Conservation (phyloP, 768 basidiomycete genomes). For the Mycena sanguinolenta region DNA sequence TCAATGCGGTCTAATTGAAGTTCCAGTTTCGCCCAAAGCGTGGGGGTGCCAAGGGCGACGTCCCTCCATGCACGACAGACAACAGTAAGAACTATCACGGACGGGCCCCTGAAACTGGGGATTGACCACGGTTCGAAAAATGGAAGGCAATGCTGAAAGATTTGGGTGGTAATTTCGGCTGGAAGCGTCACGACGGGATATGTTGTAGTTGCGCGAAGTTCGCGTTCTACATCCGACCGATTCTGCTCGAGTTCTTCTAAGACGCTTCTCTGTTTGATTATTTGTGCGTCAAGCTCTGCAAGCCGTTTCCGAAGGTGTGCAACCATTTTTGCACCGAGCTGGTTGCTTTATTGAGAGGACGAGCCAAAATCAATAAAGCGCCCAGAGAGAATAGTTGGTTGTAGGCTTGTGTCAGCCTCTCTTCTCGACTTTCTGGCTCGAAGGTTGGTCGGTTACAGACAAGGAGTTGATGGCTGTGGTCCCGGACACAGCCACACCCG, state of each 20-base stretch:
- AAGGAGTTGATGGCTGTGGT: too few species aligned
- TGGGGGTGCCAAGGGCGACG: neutral
- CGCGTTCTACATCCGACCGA: neutral
- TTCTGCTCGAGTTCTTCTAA: neutral
- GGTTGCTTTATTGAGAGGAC: too few species aligned
- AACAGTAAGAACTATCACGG: neutral
- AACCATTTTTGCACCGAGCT: too few species aligned
- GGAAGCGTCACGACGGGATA: neutral
- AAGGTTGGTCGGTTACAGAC: too few species aligned
- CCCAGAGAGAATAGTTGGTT: too few species aligned
- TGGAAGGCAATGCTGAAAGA: neutral
- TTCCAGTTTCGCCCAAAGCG: neutral
- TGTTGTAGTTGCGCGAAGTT: neutral
- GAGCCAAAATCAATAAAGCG: too few species aligned
- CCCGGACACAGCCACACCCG: constrained; percentile 16
- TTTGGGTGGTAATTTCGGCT: neutral
- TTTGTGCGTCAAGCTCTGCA: neutral
- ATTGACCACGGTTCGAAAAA: neutral
- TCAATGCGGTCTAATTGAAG: neutral
- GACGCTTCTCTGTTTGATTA: neutral
- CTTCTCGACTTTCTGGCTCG: too few species aligned
- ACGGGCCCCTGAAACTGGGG: neutral
- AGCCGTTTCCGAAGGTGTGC: neutral
- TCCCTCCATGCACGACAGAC: neutral
- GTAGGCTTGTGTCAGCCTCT: too few species aligned